Base-by-base conservation (phyloP, 108 stramenopile genomes). In the Skeletonema grethae region DNA sequence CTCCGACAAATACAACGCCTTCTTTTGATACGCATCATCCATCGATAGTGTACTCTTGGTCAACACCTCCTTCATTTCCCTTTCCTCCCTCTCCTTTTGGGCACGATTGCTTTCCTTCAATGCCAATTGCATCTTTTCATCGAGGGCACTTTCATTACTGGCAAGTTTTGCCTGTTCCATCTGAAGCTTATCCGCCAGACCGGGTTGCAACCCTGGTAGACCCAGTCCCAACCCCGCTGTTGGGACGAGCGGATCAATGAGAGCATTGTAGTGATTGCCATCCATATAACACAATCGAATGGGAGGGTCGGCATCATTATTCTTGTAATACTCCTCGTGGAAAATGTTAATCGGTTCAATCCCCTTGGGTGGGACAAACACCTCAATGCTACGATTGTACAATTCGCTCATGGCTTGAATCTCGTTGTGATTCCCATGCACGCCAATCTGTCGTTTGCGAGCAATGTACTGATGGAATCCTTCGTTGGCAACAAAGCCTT, bases 361-460 rank as follows among this genome's bases (percentile, higher is more conserved):
- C 3, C 88, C 89, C 41, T 80, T 83, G n/a, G 79, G 67, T 12
- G 94, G 94, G 6, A 79, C 77, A 64, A 84, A 97, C 15, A 99
- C 92, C 74, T 97, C 94, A 39, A 96, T 87, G 18, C 90, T 89
- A 35, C 97, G 84, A 67, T 96, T 95, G 86, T 96, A 98, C 30
- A 99, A 70, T 87, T 99, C 98, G 53, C 86, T 88, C 55, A 97
- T 84, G 55, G 98, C 98, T 73, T 97, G 97, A 50, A 99, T 90
- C 80, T 99, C 98, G 9, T 96, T 89, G 75, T 97, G 96, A 82
- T 98, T 98, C 4, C 97, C 98, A 79, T 98, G 97, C 5, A 92
- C 93, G 5, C 93, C 97, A 28, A 84, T 78, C 24, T 66, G 73
- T 5, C 96, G 82, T 63, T 97, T 98, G 7, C 90, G 72, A 1